Conservation (phyloP, 75 land plant species). For the Sequoiadendron giganteum region DNA sequence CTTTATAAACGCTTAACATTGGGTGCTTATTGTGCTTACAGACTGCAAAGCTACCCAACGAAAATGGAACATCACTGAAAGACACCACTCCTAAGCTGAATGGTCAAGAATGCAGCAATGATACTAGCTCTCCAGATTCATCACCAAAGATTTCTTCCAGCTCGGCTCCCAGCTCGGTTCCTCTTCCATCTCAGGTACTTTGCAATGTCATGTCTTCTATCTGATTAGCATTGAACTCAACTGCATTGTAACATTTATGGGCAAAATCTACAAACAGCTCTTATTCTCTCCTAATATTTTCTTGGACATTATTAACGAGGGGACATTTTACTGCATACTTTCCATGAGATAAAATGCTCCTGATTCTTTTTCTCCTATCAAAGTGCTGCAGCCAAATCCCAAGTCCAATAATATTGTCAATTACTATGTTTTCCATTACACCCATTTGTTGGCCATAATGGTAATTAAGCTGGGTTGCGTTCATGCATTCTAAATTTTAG, state of each 20-base stretch:
- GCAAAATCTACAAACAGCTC: not conserved
- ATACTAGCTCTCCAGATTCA: constrained; percentile 31
- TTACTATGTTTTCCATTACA: not conserved
- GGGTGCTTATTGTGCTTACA: constrained; percentile 7
- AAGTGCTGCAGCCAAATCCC: not conserved
- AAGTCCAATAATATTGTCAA: not conserved
- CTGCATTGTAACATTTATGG: not conserved
- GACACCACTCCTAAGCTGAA: constrained; percentile 22
- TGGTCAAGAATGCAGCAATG: constrained; percentile 33
- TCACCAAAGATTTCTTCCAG: constrained; percentile 33
- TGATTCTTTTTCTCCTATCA: not conserved
- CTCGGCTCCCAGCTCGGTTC: constrained; percentile 7
- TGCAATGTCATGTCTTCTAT: not conserved
- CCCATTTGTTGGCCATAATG: not conserved
- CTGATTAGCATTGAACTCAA: not conserved
- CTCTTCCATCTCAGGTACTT: constrained; percentile 4
- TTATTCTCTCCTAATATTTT: not conserved
- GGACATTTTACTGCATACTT: not conserved
- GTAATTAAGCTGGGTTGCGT: not conserved
- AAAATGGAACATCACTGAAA: constrained; percentile 26
- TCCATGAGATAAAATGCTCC: not conserved
- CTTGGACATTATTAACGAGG: not conserved
- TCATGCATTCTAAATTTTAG: not conserved
- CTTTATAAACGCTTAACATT: not conserved
- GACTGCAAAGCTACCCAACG: constrained; percentile 54